Evolutionary conservation across 1,284 basidiomycete species (phyloP).

Genomic region (Ustilago loliicola): DNA sequence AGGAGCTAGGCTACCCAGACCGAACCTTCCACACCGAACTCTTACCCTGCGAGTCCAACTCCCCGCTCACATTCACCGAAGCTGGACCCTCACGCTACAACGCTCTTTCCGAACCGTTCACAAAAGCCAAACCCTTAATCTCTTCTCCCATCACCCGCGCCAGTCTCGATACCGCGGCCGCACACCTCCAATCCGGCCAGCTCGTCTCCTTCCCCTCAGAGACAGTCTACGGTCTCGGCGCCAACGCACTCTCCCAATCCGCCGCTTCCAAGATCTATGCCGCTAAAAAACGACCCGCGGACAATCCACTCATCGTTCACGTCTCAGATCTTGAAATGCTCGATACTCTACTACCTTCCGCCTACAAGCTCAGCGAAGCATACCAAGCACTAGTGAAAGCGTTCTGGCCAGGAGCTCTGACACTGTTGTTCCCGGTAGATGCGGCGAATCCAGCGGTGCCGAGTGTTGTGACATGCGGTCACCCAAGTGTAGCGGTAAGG

Average conservation of each 20-base stretch:
- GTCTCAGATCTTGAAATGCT: constrained; percentile 88
- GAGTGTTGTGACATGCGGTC: constrained; percentile 76
- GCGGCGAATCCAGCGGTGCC: constrained; percentile 49
- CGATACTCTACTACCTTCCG: constrained; percentile 73
- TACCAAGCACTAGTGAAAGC: constrained; percentile 74
- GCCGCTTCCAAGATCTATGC: constrained; percentile 83
- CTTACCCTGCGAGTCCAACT: constrained; percentile 28
- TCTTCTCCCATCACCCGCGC: constrained; percentile 41
- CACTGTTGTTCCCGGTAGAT: constrained; percentile 83
- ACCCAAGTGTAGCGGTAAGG: constrained; percentile 87
- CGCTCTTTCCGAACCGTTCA: constrained; percentile 26
- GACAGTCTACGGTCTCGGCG: constrained; percentile 97
- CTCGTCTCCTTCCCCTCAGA: constrained; percentile 94
- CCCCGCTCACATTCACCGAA: constrained; percentile 34
- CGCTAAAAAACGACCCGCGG: constrained; percentile 90
- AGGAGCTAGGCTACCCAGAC: constrained; percentile 43
- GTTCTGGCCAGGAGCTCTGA: constrained; percentile 97
- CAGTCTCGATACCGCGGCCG: constrained; percentile 63
- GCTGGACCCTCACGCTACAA: constrained; percentile 31
- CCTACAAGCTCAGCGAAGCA: constrained; percentile 31
- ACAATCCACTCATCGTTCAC: constrained; percentile 98
- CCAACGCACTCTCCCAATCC: constrained; percentile 77
- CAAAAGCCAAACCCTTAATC: constrained; percentile 17
- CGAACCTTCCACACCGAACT: constrained; percentile 46
- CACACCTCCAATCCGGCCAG: constrained; percentile 55